Conservation (phyloP, 1,139 yeast species). For the Pichia sp. region DNA sequence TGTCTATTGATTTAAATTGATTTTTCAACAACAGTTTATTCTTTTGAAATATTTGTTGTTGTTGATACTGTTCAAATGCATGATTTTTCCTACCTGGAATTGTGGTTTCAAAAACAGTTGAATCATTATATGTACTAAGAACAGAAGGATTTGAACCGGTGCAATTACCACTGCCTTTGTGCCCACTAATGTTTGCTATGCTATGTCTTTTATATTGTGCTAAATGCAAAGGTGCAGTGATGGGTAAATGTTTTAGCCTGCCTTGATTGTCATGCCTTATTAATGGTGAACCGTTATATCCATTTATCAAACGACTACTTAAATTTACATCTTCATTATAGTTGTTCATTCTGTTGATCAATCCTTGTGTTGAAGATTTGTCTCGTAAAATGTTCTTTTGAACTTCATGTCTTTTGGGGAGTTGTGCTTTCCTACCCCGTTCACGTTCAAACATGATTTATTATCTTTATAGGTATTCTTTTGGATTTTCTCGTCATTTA, state of each 20-base stretch:
- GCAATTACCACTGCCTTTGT: background rate
- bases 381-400: conserved; percentile 18
- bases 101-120: conserved; percentile 22
- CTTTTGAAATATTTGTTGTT: background rate
- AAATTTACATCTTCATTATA: background rate
- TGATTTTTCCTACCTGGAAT: conserved; percentile 10
- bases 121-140: conserved; percentile 23
- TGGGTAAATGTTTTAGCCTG: background rate
- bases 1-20: background rate
- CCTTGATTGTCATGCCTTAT: background rate
- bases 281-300: background rate
- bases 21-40: background rate
- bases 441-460: background rate
- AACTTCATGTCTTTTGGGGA: conserved; percentile 25
- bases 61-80: conserved; percentile 2
- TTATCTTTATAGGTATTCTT: too few species aligned
- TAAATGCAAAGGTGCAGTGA: conserved; percentile 3
- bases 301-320: background rate
- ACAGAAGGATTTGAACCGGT: conserved; percentile 5
- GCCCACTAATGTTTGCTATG: conserved; percentile 9
- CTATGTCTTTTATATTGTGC: conserved; percentile 21
- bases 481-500: background rate
- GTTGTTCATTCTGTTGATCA: background rate
- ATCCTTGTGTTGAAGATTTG: conserved; percentile 9
- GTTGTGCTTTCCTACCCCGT: conserved; percentile 25